Percentiles rank a stretch among this genome's conserved stretches.
These are phyloP conservation scores for Schizochytrium sp. DNA, from an alignment of 108 stramenopile species.

Conservation along the genomic window DNA sequence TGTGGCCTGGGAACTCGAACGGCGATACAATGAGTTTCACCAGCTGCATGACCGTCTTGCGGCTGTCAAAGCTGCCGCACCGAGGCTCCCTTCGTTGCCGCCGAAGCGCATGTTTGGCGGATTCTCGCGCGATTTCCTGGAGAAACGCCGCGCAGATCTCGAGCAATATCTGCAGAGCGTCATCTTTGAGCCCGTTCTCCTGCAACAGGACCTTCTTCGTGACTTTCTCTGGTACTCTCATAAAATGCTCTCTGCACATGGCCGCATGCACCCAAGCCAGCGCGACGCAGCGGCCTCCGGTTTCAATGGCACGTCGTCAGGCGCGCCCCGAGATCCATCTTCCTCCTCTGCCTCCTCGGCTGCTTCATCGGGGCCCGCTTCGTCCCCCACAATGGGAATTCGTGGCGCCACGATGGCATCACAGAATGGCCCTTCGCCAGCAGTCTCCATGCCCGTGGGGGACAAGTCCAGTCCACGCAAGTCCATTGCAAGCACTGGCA, in stretches of 20 bases:
- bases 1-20: not conserved
- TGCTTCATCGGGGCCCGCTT: no score
- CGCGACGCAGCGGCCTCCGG: no score
- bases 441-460: not conserved
- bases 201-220: not conserved
- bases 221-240: not conserved
- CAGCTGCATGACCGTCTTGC: not conserved
- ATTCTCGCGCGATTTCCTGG: not conserved
- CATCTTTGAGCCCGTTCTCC: not conserved
- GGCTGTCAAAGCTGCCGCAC: not conserved
- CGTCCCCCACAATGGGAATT: no score
- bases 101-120: constrained; percentile 14
- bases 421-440: not conserved
- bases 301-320: no score
- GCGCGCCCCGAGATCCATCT: no score
- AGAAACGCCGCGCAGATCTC: not conserved
- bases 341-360: no score
- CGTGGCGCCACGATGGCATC: no score
- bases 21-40: not conserved
- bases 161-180: not conserved
- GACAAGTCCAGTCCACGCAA: not conserved
- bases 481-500: not conserved
- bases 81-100: not conserved
- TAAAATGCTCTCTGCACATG: not conserved
- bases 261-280: no score